phyloP scores from a whole-genome alignment of 1,284 basidiomycete genomes.

The Ceratobasidium theobromae region DNA sequence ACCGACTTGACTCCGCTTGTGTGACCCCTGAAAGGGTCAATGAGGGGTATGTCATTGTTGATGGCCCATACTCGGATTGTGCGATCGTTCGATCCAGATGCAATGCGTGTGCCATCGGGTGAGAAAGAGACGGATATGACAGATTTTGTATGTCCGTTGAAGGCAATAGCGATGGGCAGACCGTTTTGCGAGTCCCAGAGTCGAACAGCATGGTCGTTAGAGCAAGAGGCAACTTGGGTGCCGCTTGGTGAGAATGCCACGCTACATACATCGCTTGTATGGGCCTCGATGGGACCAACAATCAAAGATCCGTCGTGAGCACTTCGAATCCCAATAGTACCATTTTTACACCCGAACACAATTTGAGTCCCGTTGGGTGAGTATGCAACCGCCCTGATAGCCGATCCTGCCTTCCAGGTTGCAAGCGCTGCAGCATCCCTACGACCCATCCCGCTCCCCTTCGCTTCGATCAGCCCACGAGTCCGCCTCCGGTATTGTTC shows the following conservation, averaged over 20 bases:
- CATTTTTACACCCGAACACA: conserved; percentile 9
- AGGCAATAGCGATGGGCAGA: too few species aligned
- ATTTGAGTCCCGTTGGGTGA: conserved; percentile 22
- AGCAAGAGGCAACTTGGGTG: background rate
- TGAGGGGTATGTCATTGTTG: too few species aligned
- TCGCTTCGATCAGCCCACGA: background rate
- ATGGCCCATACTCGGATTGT: too few species aligned
- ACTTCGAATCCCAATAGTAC: conserved; percentile 42
- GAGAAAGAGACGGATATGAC: too few species aligned
- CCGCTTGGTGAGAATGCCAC: conserved; percentile 1
- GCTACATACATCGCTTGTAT: background rate
- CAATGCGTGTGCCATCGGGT: too few species aligned
- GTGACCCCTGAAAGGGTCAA: too few species aligned
- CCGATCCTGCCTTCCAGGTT: background rate
- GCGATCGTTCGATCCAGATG: too few species aligned
- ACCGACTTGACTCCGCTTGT: too few species aligned
- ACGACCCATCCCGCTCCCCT: background rate
- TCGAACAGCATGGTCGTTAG: conserved; percentile 43
- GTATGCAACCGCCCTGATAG: background rate
- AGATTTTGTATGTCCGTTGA: too few species aligned
- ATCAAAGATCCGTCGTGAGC: conserved; percentile 39
- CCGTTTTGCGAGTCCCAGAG: background rate
- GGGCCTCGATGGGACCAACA: background rate
- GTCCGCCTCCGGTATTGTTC: background rate
- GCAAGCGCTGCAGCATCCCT: background rate